A percentile compares a stretch with the other conserved stretches of the same genome.
Conservation (phyloP, 306 rosid genomes). For the Alnus rubra region DNA sequence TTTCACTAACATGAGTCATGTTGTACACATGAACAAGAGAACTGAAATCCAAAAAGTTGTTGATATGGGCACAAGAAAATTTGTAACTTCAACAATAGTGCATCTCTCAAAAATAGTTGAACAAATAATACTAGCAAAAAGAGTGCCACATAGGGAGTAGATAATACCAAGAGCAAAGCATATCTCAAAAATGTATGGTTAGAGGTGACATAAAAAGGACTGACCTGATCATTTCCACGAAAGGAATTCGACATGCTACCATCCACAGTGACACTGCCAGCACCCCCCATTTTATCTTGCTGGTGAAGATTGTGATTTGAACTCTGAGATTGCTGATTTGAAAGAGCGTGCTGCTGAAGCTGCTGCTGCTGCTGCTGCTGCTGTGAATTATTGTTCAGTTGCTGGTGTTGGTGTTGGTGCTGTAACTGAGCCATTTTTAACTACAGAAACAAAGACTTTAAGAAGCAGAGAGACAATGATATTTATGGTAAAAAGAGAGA, state of each 20-base stretch:
- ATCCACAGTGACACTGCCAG: conserved; percentile 76
- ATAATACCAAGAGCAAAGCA: conserved; percentile 13
- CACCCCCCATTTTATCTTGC: conserved; percentile 88
- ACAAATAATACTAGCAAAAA: background rate
- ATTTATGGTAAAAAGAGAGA: background rate
- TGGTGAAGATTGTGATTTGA: conserved; percentile 81
- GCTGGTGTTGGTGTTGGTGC: conserved; percentile 76
- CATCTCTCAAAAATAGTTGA: background rate
- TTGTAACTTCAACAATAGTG: background rate
- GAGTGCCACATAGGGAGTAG: background rate
- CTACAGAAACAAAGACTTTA: conserved; percentile 44
- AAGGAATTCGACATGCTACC: conserved; percentile 93
- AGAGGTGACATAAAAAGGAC: conserved; percentile 35
- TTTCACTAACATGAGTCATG: background rate
- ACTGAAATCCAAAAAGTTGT: background rate
- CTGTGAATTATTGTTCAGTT: conserved; percentile 53
- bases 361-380: conserved; percentile 49
- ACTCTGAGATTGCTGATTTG: conserved; percentile 77
- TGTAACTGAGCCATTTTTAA: conserved; percentile 87
- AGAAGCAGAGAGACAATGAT: conserved; percentile 28
- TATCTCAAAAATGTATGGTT: background rate
- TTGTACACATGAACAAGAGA: conserved; percentile 1
- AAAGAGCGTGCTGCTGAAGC: conserved; percentile 85
- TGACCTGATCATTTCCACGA: conserved; percentile 98
- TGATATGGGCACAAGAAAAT: background rate